Percentiles rank a stretch among this genome's conserved stretches.
Evolutionary conservation across 805 yeast genomes (phyloP).

Genomic region (Ogataea salicorniae): DNA sequence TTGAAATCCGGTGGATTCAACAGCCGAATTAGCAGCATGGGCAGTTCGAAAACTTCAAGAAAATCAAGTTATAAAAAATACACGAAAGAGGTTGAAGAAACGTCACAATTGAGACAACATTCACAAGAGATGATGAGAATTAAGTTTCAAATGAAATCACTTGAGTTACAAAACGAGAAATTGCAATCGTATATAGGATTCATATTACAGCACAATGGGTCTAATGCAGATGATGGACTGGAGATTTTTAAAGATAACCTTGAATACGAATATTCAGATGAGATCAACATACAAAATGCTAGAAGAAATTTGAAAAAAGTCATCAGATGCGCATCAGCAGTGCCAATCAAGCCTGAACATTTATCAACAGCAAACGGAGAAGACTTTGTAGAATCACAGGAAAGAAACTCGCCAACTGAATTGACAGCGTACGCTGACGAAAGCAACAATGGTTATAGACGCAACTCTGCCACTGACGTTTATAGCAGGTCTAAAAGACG

Average conservation of each 20-base stretch:
- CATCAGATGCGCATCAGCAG: slow-evolving; percentile 30
- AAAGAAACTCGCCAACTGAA: neutral
- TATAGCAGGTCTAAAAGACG: neutral
- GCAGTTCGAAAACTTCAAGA: slow-evolving; percentile 1
- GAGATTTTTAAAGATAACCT: slow-evolving; percentile 15
- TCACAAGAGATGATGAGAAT: slow-evolving; percentile 47
- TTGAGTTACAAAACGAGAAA: slow-evolving; percentile 52
- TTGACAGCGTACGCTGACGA: neutral
- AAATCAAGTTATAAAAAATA: slow-evolving; percentile 20
- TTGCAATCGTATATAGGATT: slow-evolving; percentile 53
- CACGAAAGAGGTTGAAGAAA: slow-evolving; percentile 21
- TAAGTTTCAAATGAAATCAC: slow-evolving; percentile 48
- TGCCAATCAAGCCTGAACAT: slow-evolving; percentile 23
- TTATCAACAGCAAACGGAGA: slow-evolving; percentile 2
- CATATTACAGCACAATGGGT: slow-evolving; percentile 40
- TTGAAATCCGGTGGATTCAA: slow-evolving; percentile 9
- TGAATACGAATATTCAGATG: slow-evolving; percentile 46
- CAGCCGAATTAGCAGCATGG: neutral
- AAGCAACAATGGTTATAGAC: neutral
- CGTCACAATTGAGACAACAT: slow-evolving; percentile 21
- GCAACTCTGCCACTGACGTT: neutral
- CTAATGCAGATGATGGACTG: slow-evolving; percentile 22
- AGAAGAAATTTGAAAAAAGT: slow-evolving; percentile 36
- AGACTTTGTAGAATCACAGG: slow-evolving; percentile 1
- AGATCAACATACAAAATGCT: slow-evolving; percentile 45